phyloP scores from a whole-genome alignment of 345 rosid species.

The Noccaea caerulescens region DNA sequence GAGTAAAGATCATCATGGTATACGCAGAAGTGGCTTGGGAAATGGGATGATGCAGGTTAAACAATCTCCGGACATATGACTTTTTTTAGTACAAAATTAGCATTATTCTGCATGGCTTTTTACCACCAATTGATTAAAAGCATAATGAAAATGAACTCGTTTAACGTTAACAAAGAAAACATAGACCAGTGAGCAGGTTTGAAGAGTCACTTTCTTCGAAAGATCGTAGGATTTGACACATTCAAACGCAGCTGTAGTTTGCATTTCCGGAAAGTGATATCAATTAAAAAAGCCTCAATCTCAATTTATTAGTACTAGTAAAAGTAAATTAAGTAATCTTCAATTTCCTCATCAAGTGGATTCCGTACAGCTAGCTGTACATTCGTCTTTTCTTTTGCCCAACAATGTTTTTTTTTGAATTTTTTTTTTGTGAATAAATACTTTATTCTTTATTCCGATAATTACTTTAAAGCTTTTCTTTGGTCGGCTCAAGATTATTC shows the following conservation, averaged over 20 bases:
- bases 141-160: conserved; percentile 13
- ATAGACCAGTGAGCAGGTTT: conserved; percentile 29
- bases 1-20: not conserved
- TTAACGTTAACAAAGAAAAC: conserved; percentile 1
- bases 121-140: not conserved
- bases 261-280: conserved; percentile 28
- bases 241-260: conserved; percentile 42
- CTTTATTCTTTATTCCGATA: not conserved
- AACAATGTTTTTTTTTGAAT: not conserved
- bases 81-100: not conserved
- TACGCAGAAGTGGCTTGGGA: not conserved
- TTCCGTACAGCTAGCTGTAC: conserved; percentile 45
- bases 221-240: conserved; percentile 30
- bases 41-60: not conserved
- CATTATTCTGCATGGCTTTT: conserved; percentile 10
- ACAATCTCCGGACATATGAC: conserved; percentile 4
- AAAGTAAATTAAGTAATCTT: not conserved
- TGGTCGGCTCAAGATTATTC: too few species aligned
- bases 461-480: not conserved
- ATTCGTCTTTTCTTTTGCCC: not conserved
- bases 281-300: not conserved
- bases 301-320: not conserved
- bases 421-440: too few species aligned
- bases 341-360: conserved; percentile 32
- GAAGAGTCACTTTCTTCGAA: conserved; percentile 33